Base-by-base conservation (phyloP, 2,329 filamentous ascomycete species). In the Colletotrichum sp. region DNA sequence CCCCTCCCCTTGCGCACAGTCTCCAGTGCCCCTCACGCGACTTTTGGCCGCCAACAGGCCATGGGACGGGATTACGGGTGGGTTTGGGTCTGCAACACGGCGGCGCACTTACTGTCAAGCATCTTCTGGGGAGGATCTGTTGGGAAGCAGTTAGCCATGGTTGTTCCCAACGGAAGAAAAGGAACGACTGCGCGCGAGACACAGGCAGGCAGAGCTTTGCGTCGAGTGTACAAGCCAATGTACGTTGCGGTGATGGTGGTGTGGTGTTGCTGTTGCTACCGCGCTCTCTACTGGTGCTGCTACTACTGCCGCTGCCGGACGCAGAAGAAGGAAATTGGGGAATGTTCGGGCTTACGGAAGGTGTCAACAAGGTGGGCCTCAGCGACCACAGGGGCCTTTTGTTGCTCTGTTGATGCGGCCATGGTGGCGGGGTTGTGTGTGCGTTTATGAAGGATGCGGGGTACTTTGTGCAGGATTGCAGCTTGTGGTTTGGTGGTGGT, bases 291-390 rank as follows among this genome's bases (percentile, higher is more conserved):
- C 62, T n/a, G 32, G 21, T 65, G 55, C n/a, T 64, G 21, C 28
- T 21, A 32, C 63, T 66, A 52, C 63, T 52, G 66, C 67, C 30
- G 57, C 44, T 13, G 55, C 68, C 32, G 68, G n/a, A 28, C 26
- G 62, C 36, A 18, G 24, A 10, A 52, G 44, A 30, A n/a, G 30
- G 70, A 64, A 72, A 52, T 72, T 76, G 72, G 68, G 72, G 72
- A 73, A 28, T 39, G 71, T 59, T 77, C 55, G 72, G 71, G 69
- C 91, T 89, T 86, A 93, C 92, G 91, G 82, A 88, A 95, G 24
- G 94, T 96, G 85, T 95, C 93, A 80, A 95, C 94, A 82, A 93
- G 87, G 85, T 95, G 94, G 82, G 94, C 94, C 89, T 96, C 94
- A 77, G 90, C 89, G 81, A 96, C 94, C 81, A 94, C 93, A 64